Evolutionary conservation across 1,284 basidiomycete genomes (phyloP), one percentile per base, ranked within the genome.

Genomic region (Schizopora paradoxa): DNA sequence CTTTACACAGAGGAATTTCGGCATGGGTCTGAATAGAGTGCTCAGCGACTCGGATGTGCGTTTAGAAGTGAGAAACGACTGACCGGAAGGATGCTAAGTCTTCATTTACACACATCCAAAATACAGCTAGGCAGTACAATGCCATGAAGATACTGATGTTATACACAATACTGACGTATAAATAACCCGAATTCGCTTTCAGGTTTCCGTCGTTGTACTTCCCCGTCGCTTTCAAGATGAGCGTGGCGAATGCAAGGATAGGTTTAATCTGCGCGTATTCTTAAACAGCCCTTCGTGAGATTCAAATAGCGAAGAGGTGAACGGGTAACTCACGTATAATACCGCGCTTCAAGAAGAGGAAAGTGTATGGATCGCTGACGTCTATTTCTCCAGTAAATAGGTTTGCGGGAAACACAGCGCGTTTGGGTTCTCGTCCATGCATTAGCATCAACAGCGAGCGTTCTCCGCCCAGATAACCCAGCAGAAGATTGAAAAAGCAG

Each of bases 181-280:
- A 81, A 59, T 95, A 99, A 8, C 95, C 95, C 0, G 92, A 93
- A 53, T 82, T 77, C 13, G 79, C 73, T 28, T 82, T 76, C 57
- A 96, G 82, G 60, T 85, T 77, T 33, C 95, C 95, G 62, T 99
- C 95, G 56, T 88, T 82, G 69, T 90, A 99, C 52, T 86, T 91
- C 4, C 88, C 89, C 1, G 77, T 71, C 0, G 83, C 81, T 63
- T 99, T 99, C 56, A 96, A 74, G 16, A 95, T 73, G 41, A 97
- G 70, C 0, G 91, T 97, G 0, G 78, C 80, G 1, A 88, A 61
- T 0, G 95, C 94, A 1, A 99, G 74, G 0, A 95, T 62, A 0
- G 95, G 95, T 60, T 99, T 99, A 49, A 99, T 74, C 64, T 98
- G 93, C 2, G 98, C 95, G 61, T 99, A 99, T 73, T 99, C 91